Conservation (phyloP, 176 grass and related monocot species). For the Poa pratensis region DNA sequence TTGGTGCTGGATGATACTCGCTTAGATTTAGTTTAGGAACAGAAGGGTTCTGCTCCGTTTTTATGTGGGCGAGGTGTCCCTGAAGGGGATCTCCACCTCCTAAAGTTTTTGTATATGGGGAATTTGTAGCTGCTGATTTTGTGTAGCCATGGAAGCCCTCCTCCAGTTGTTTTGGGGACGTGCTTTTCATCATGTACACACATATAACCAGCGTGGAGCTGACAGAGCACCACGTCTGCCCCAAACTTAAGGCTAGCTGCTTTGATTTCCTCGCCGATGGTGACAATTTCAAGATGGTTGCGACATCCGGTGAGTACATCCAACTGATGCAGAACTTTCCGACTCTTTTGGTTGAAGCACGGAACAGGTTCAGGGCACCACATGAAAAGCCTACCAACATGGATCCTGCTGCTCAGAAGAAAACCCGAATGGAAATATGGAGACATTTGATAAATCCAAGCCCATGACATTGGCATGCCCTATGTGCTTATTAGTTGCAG, state of each 20-base stretch:
- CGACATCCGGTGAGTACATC: background rate
- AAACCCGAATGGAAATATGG: background rate
- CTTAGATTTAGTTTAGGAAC: too few relatives aligned
- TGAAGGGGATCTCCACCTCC: too few relatives aligned
- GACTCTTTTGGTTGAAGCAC: background rate
- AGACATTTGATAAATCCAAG: background rate
- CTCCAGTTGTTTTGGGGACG: too few relatives aligned
- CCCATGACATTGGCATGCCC: background rate
- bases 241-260: background rate
- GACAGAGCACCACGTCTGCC: background rate
- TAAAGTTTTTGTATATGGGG: too few relatives aligned
- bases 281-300: background rate
- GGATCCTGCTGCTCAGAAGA: background rate
- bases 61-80: too few relatives aligned
- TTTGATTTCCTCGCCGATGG: constrained; percentile 9
- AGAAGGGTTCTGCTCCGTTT: too few relatives aligned
- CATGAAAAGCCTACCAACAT: background rate
- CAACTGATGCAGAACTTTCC: background rate
- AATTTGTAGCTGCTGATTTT: too few relatives aligned
- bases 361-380: background rate
- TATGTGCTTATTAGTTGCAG: background rate
- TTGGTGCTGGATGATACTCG: too few relatives aligned
- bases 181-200: too few relatives aligned
- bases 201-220: background rate
- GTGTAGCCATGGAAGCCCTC: too few relatives aligned